Evolutionary conservation across 148 eudicot genomes (phyloP), one percentile per base, ranked within the genome.

Genomic region (Drosera capensis): DNA sequence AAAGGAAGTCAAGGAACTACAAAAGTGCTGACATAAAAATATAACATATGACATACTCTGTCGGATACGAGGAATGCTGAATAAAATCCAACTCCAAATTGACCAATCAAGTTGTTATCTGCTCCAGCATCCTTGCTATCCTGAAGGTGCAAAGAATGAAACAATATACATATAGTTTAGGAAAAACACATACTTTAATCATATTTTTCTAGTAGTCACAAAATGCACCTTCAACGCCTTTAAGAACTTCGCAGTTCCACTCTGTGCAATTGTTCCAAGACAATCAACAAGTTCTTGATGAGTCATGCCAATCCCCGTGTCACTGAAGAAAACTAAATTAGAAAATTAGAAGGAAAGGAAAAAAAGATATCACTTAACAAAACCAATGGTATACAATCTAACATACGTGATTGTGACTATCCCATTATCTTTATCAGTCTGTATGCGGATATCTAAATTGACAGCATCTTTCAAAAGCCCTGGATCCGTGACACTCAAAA

Each of bases 41-140:
- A n/a, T n/a, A n/a, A n/a, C n/a, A n/a, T n/a, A n/a, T n/a, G n/a
- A n/a, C n/a, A 43, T 77, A 84, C 97, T 82, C 73, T 65, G 57
- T 90, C 97, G 56, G 94, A 50, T 48, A 90, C 97, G 54, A 90
- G 60, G 50, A 90, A 90, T 17, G 97, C 71, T 2, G 97, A 88
- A 68, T 88, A 88, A 71, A 71, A 88, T 19, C 97, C 97, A 44
- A 88, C 97, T 43, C 97, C 97, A 71, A 90, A 90, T 63, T 90
- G 97, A 60, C 94, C 97, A 52, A 90, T 90, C 58, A 90, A 71
- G 70, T 84, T 84, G 73, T 72, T 84, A 64, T 78, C 97, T 29
- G 72, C 26, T 35, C 92, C 94, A 49, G 82, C 54, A 53, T 84
- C 97, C 77, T 84, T 90, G 74, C 87, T 90, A 36, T 90, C 97